Evolutionary conservation across 2,329 filamentous ascomycete genomes (phyloP).

Genomic region (Exophiala mesophila): DNA sequence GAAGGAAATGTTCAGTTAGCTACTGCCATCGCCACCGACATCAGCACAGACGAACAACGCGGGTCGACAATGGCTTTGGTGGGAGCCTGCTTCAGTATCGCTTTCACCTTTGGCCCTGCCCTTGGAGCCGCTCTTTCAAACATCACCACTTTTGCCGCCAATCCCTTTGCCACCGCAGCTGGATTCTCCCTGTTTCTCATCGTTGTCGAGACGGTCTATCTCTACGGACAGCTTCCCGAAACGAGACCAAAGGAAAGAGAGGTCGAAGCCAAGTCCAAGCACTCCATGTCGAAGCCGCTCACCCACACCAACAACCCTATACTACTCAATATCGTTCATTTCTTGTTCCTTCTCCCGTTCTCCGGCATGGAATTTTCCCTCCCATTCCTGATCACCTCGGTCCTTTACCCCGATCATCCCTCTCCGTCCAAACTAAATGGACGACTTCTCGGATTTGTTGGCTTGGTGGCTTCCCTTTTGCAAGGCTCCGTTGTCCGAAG

Average conservation of each 20-base stretch:
- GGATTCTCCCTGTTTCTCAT: constrained; percentile 82
- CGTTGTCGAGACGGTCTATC: constrained; percentile 78
- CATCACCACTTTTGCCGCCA: constrained; percentile 71
- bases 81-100: constrained; percentile 92
- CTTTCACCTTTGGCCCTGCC: constrained; percentile 93
- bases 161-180: constrained; percentile 90
- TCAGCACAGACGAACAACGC: constrained; percentile 77
- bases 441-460: constrained; percentile 81
- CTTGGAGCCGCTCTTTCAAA: constrained; percentile 81
- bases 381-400: constrained; percentile 87
- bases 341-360: constrained; percentile 92
- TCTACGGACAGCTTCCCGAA: constrained; percentile 81
- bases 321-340: constrained; percentile 78
- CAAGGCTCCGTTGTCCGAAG: constrained; percentile 89
- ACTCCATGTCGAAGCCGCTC: constrained; percentile 28
- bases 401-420: constrained; percentile 71
- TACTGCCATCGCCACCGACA: constrained; percentile 92
- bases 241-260: constrained; percentile 60
- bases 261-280: constrained; percentile 8
- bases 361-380: constrained; percentile 97
- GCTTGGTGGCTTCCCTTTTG: constrained; percentile 82
- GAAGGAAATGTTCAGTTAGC: constrained; percentile 97
- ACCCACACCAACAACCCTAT: constrained; percentile 70
- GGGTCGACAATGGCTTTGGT: constrained; percentile 95
- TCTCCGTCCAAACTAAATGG: constrained; percentile 69